Base-by-base conservation (phyloP, 768 basidiomycete species). In the Cystofilobasidium bisporidii region DNA sequence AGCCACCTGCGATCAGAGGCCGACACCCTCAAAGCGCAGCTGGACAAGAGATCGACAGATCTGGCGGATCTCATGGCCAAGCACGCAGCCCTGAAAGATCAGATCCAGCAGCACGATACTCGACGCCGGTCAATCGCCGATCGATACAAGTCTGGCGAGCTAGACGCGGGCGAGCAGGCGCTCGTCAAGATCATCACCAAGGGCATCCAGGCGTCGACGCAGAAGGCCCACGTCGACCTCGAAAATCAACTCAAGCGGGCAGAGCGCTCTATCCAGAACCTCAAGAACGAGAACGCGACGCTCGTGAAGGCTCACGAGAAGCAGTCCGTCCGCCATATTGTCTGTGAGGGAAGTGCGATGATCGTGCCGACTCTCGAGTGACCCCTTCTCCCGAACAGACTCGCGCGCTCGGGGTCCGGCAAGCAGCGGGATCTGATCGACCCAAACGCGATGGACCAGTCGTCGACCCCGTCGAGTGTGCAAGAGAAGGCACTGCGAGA, bases 311-410 rank as follows among this genome's bases (percentile, higher is more conserved):
- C 30, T 26, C 30, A 3, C 15, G 17, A 28, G 11, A 56, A 56
- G 53, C 53, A 56, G 53, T 56, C 5, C 53, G 50, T 53, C 10
- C n/a, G n/a, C n/a, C n/a, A n/a, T n/a, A n/a, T n/a, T n/a, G n/a
- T n/a, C n/a, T n/a, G n/a, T n/a, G n/a, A n/a, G n/a, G n/a, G n/a
- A n/a, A n/a, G n/a, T n/a, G 20, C 24, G 20, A 22, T n/a, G 12
- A 41, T 55, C 18, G 50, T 53, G 5, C 28, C 20, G 17, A 28
- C 20, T 30, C n/a, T 17, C n/a, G 1, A 15, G 8, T 56, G 28
- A 32, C 15, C n/a, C 53, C 2, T 32, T 15, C 17, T 32, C 18
- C 9, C 53, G 9, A 5, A 56, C 53, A 56, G 53, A 20, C 53
- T 56, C 8, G 53, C 53, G 2, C 53, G 53, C 28, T 8, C 53